These are phyloP conservation scores for Phaeosphaeriaceae sp. DNA, from an alignment of 2,329 filamentous ascomycete genomes.

Conservation along the genomic window DNA sequence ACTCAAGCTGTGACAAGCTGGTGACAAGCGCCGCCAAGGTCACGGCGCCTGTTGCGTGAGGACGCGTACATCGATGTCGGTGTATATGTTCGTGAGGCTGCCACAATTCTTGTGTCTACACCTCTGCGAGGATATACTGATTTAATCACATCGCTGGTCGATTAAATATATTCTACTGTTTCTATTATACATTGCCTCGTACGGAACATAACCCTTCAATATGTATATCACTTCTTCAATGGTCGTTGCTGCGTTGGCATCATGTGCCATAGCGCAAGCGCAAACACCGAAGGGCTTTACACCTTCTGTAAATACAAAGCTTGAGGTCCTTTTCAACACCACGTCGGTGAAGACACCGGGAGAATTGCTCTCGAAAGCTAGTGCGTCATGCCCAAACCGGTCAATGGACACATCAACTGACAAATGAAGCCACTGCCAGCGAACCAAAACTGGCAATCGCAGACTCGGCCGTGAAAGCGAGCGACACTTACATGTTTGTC, in stretches of 20 bases:
- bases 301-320: slow-evolving; percentile 33
- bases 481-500: slow-evolving; percentile 42
- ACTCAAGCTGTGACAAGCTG: slow-evolving; percentile 25
- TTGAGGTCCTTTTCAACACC: slow-evolving; percentile 42
- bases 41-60: slow-evolving; percentile 17
- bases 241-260: slow-evolving; percentile 27
- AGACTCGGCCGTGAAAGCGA: slow-evolving; percentile 16
- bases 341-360: slow-evolving; percentile 39
- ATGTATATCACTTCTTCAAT: slow-evolving; percentile 38
- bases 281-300: slow-evolving; percentile 41
- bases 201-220: not conserved
- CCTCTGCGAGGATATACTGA: slow-evolving; percentile 2
- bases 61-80: slow-evolving; percentile 27
- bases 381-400: slow-evolving; percentile 16
- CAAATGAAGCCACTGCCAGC: slow-evolving; percentile 26
- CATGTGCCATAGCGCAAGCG: slow-evolving; percentile 31
- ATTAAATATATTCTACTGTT: slow-evolving; percentile 6
- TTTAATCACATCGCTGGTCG: slow-evolving; percentile 8
- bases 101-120: slow-evolving; percentile 1
- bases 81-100: slow-evolving; percentile 24
- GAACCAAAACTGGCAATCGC: slow-evolving; percentile 39
- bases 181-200: not conserved
- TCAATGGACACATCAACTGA: slow-evolving; percentile 9
- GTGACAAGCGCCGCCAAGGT: slow-evolving; percentile 16
- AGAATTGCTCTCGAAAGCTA: slow-evolving; percentile 34